phyloP scores from a whole-genome alignment of 2,329 filamentous ascomycete genomes.

The Cercospora nicotianae region DNA sequence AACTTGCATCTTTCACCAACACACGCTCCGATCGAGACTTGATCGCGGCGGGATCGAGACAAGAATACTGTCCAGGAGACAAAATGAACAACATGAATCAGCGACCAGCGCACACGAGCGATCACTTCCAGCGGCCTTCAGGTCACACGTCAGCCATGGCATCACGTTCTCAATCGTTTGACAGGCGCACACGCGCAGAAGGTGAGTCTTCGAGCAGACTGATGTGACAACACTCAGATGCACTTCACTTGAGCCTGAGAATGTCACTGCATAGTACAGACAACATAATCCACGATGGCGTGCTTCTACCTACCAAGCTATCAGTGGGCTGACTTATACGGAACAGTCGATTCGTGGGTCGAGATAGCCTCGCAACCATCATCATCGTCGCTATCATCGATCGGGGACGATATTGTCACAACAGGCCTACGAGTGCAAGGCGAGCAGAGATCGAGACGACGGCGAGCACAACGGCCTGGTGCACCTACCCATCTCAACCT shows the following conservation, averaged over 20 bases:
- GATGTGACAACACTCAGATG: neutral
- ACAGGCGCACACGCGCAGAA: constrained; percentile 34
- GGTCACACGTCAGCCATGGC: constrained; percentile 33
- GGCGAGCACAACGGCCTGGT: constrained; percentile 47
- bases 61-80: neutral
- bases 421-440: constrained; percentile 77
- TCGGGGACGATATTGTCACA: constrained; percentile 85
- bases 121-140: constrained; percentile 25
- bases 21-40: neutral
- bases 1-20: neutral
- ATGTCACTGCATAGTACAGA: neutral
- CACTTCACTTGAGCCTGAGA: neutral
- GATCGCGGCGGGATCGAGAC: neutral
- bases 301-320: constrained; percentile 26
- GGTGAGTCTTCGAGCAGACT: constrained; percentile 28
- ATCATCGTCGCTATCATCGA: constrained; percentile 83
- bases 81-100: constrained; percentile 12
- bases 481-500: constrained; percentile 45
- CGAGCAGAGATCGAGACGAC: constrained; percentile 62
- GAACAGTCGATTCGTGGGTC: constrained; percentile 81
- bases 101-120: constrained; percentile 23
- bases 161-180: constrained; percentile 35
- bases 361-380: constrained; percentile 91
- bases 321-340: constrained; percentile 34
- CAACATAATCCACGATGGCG: constrained; percentile 20